phyloP scores from a whole-genome alignment of 768 basidiomycete species.

The Mycena galopus region DNA sequence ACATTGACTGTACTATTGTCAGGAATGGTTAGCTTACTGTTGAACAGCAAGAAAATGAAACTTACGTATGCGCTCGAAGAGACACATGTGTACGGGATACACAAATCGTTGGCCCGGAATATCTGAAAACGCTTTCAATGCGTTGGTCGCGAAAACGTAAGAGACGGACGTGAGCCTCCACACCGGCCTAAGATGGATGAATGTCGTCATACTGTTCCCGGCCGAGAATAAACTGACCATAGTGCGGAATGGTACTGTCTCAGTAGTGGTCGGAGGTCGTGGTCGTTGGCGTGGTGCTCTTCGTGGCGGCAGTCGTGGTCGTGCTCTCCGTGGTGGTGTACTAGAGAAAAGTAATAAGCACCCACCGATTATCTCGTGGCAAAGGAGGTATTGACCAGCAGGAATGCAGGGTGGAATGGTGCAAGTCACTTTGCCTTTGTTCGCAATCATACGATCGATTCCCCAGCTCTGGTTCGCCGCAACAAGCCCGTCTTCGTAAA shows the following conservation, averaged over 20 bases:
- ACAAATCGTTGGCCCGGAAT: conserved; percentile 32
- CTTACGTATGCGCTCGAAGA: conserved; percentile 21
- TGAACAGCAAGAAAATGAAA: neutral
- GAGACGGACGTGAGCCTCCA: neutral
- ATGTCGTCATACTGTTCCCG: neutral
- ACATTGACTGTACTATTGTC: conserved; percentile 31
- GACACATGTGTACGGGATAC: conserved; percentile 26
- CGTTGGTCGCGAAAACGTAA: no score
- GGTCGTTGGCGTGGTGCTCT: conserved; percentile 27
- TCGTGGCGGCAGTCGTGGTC: conserved; percentile 28
- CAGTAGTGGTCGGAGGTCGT: conserved; percentile 34
- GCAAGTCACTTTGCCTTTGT: conserved; percentile 58
- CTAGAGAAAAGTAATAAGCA: conserved; percentile 1
- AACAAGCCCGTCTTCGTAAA: conserved; percentile 52
- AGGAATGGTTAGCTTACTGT: neutral
- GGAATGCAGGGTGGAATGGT: conserved; percentile 38
- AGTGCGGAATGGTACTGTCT: conserved; percentile 52
- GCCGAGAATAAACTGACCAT: conserved; percentile 38
- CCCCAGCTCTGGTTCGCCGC: conserved; percentile 50
- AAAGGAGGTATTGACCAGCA: conserved; percentile 49
- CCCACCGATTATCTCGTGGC: conserved; percentile 65
- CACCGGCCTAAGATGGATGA: neutral
- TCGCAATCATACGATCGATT: conserved; percentile 53
- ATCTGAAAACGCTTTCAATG: neutral
- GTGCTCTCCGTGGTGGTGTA: conserved; percentile 31